Conservation (phyloP, 352 stramenopile genomes). For the Globisporangium alternatum region DNA sequence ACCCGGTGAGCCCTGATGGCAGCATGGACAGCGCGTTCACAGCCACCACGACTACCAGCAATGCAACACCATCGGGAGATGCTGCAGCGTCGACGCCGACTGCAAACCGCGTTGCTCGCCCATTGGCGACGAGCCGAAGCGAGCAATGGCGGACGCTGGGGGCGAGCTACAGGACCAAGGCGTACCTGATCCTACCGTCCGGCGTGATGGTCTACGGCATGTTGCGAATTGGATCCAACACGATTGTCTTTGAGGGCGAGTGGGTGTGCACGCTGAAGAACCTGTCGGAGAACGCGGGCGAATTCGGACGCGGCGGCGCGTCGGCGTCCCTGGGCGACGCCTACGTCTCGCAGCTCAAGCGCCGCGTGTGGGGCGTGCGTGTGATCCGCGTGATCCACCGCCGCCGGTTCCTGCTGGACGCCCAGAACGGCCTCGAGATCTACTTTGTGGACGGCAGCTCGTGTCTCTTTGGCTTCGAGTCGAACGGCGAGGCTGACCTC, state of each 20-base stretch:
- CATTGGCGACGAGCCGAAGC: slow-evolving; percentile 30
- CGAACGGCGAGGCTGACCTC: slow-evolving; percentile 61
- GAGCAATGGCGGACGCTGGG: slow-evolving; percentile 71
- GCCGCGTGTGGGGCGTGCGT: slow-evolving; percentile 72
- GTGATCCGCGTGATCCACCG: slow-evolving; percentile 81
- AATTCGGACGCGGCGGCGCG: slow-evolving; percentile 2
- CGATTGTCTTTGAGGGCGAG: slow-evolving; percentile 82
- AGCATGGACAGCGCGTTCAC: neutral
- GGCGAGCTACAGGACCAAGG: slow-evolving; percentile 67
- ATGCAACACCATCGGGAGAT: neutral
- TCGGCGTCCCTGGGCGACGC: slow-evolving; percentile 43
- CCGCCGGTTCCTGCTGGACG: slow-evolving; percentile 70
- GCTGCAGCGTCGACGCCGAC: neutral
- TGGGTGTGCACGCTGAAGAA: slow-evolving; percentile 65
- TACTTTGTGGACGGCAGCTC: slow-evolving; percentile 87
- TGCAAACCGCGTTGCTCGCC: neutral
- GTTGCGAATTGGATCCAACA: slow-evolving; percentile 64
- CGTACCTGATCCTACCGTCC: slow-evolving; percentile 72
- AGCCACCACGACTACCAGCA: neutral
- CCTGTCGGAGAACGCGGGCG: slow-evolving; percentile 34
- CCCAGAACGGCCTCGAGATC: slow-evolving; percentile 70
- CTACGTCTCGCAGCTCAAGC: slow-evolving; percentile 68
- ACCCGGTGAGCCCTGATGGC: slow-evolving; percentile 14
- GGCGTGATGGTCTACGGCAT: slow-evolving; percentile 72
- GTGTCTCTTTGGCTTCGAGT: slow-evolving; percentile 71